Percentiles rank a stretch among this genome's conserved stretches.
These are phyloP conservation scores for Backusella circina DNA, from an alignment of 192 early-diverging fungal species.

Conservation along the genomic window DNA sequence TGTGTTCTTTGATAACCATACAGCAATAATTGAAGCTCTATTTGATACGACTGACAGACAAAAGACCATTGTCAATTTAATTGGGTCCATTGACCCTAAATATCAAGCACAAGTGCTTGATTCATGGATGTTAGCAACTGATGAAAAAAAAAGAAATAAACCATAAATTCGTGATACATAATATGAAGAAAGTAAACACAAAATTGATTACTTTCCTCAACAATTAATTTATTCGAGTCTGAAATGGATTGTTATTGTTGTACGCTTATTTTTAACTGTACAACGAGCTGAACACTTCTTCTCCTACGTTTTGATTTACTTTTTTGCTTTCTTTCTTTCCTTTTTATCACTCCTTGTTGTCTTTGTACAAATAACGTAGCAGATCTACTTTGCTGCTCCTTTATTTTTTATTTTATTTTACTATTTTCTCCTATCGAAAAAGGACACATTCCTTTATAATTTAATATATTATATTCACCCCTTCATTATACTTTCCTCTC, in stretches of 20 bases:
- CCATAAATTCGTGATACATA: background rate
- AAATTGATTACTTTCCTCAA: conserved; percentile 3
- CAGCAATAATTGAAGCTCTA: conserved; percentile 18
- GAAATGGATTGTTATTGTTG: background rate
- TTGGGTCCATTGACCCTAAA: conserved; percentile 8
- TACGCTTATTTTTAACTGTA: background rate
- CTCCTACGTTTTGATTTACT: background rate
- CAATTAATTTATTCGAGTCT: conserved; percentile 4
- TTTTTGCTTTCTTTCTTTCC: background rate
- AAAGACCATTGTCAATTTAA: background rate
- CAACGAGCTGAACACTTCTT: background rate
- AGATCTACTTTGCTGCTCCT: background rate
- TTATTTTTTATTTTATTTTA: background rate
- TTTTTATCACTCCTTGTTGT: background rate
- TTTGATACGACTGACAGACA: no score
- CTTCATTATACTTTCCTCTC: conserved; percentile 5
- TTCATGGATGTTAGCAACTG: background rate
- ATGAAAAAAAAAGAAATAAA: background rate
- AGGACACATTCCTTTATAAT: background rate
- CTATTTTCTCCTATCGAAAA: background rate
- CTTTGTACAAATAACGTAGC: background rate
- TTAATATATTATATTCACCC: background rate
- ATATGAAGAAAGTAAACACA: background rate
- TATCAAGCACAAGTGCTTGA: conserved; percentile 12
- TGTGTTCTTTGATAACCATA: conserved; percentile 38